Conservation (phyloP, 116 monocot species). For the Posidonia oceanica region DNA sequence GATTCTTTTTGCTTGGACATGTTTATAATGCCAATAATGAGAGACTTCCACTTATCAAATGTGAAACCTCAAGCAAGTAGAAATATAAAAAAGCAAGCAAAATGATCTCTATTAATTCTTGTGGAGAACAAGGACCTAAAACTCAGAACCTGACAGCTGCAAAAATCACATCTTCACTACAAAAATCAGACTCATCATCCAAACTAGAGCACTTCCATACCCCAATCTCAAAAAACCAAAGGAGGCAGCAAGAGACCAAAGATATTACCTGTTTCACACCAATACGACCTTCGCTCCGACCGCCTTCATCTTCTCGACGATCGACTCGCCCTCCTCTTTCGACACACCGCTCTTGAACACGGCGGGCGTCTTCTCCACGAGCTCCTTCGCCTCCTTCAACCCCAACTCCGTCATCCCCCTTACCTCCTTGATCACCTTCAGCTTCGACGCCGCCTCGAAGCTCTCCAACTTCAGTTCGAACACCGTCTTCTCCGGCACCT, state of each 20-base stretch:
- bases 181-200: too few relatives aligned
- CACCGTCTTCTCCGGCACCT: conserved; percentile 83
- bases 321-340: conserved; percentile 31
- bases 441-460: conserved; percentile 60
- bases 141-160: too few relatives aligned
- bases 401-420: conserved; percentile 29
- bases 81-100: too few relatives aligned
- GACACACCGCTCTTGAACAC: conserved; percentile 28
- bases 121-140: too few relatives aligned
- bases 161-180: too few relatives aligned
- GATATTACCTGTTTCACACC: conserved; percentile 12
- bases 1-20: too few relatives aligned
- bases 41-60: too few relatives aligned
- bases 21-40: too few relatives aligned
- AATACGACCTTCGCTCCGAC: conserved; percentile 32
- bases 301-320: conserved; percentile 40
- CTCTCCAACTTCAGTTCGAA: conserved; percentile 83
- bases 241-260: not conserved
- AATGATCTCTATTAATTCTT: too few relatives aligned
- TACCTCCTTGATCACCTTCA: conserved; percentile 48
- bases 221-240: too few relatives aligned
- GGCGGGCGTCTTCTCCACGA: conserved; percentile 35
- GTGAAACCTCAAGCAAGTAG: too few relatives aligned
- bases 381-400: conserved; percentile 40
- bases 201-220: too few relatives aligned